Evolutionary conservation across 371 early-diverging fungal species (phyloP).

Genomic region (Parasitella parasitica): DNA sequence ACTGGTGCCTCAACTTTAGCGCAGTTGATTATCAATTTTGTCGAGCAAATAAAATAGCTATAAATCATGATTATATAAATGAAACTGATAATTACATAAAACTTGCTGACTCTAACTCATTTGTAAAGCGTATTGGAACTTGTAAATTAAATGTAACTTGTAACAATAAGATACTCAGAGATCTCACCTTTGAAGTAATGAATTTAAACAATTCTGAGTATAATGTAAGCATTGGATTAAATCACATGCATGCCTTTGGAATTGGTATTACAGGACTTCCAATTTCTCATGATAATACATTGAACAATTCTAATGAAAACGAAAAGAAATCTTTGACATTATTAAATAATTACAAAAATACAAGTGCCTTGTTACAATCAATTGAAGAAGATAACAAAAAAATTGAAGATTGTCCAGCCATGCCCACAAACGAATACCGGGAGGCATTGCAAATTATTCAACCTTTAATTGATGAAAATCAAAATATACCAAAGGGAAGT

Average conservation of each 20-base stretch:
- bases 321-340: no score
- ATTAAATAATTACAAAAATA: no score
- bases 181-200: background rate
- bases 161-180: background rate
- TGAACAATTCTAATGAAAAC: no score
- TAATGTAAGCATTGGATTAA: background rate
- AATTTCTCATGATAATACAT: no score
- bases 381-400: no score
- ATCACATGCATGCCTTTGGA: background rate
- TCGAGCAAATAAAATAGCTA: no score
- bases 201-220: background rate
- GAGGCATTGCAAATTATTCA: background rate
- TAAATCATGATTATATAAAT: no score
- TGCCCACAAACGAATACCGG: background rate
- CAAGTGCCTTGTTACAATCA: no score
- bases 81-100: background rate
- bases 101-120: background rate
- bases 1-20: no score
- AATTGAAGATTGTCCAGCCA: background rate
- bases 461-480: background rate
- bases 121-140: background rate
- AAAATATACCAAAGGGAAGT: conserved; percentile 1
- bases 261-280: no score
- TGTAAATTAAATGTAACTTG: background rate
- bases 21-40: no score